phyloP scores from a whole-genome alignment of 805 yeast species.

The Candida glaebosa region DNA sequence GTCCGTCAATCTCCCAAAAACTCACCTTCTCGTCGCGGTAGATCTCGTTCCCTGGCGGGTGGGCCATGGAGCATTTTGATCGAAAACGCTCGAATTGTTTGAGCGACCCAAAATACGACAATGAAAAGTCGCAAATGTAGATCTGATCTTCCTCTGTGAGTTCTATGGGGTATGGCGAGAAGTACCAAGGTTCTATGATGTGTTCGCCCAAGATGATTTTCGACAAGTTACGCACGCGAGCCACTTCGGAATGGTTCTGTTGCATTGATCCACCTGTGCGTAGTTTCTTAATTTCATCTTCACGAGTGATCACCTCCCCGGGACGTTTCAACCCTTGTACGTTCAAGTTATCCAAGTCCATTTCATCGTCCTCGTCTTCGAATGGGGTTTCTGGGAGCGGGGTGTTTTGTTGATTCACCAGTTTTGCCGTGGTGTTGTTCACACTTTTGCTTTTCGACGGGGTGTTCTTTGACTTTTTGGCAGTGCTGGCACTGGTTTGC shows the following conservation, averaged over 20 bases:
- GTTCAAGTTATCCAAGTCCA: slow-evolving; percentile 80
- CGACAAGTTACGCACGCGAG: slow-evolving; percentile 81
- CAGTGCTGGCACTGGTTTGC: slow-evolving; percentile 12
- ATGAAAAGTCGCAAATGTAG: slow-evolving; percentile 87
- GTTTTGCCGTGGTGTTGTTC: slow-evolving; percentile 11
- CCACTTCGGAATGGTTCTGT: slow-evolving; percentile 79
- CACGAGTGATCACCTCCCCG: slow-evolving; percentile 74
- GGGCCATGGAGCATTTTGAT: slow-evolving; percentile 80
- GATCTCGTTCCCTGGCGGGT: slow-evolving; percentile 98
- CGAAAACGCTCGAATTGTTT: slow-evolving; percentile 93
- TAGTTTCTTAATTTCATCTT: slow-evolving; percentile 87
- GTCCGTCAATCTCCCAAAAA: slow-evolving; percentile 95
- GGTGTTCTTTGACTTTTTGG: slow-evolving; percentile 25
- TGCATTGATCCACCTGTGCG: slow-evolving; percentile 98
- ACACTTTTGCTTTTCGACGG: slow-evolving; percentile 14
- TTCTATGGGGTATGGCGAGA: slow-evolving; percentile 95
- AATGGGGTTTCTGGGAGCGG: slow-evolving; percentile 9
- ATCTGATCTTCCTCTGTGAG: slow-evolving; percentile 87
- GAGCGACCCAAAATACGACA: slow-evolving; percentile 82
- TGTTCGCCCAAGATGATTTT: slow-evolving; percentile 82
- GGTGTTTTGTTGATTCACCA: slow-evolving; percentile 23
- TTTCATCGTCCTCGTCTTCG: slow-evolving; percentile 50
- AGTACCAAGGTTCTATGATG: slow-evolving; percentile 98
- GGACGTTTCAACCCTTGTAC: slow-evolving; percentile 74
- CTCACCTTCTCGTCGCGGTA: slow-evolving; percentile 91